These are phyloP conservation scores for Microdochium paspali DNA, from an alignment of 2,329 filamentous ascomycete genomes.

Conservation along the genomic window DNA sequence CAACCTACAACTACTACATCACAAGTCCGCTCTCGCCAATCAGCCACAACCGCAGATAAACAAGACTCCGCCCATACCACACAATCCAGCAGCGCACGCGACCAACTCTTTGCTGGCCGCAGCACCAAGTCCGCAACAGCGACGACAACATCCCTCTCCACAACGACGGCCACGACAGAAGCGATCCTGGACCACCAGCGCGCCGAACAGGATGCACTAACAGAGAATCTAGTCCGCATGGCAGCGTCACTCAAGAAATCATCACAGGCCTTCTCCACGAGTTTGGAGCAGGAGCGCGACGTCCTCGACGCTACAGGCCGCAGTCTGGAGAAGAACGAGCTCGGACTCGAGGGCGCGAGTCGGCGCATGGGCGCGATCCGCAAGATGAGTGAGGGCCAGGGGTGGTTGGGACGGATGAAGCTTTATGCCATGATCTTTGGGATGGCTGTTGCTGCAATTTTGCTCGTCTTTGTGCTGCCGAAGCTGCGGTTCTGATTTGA, in stretches of 20 bases:
- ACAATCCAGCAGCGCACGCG: constrained; percentile 22
- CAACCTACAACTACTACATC: constrained; percentile 10
- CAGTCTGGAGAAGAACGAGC: constrained; percentile 68
- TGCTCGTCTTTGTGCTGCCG: constrained; percentile 78
- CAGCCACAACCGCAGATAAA: constrained; percentile 1
- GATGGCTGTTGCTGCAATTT: constrained; percentile 65
- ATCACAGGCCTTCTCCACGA: constrained; percentile 60
- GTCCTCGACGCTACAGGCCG: constrained; percentile 61
- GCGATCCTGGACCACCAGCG: constrained; percentile 68
- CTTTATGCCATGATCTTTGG: constrained; percentile 78
- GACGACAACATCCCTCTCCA: constrained; percentile 22
- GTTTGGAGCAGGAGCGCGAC: constrained; percentile 63
- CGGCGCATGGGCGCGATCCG: constrained; percentile 68
- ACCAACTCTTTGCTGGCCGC: constrained; percentile 33
- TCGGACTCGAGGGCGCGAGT: constrained; percentile 67
- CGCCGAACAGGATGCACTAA: constrained; percentile 73
- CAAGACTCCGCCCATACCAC: constrained; percentile 8
- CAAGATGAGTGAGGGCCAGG: constrained; percentile 78
- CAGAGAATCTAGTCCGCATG: constrained; percentile 71
- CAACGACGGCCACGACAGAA: constrained; percentile 50
- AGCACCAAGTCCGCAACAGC: constrained; percentile 16
- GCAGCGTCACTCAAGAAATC: constrained; percentile 69
- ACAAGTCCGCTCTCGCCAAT: constrained; percentile 23
- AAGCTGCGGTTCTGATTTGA: constrained; percentile 84
- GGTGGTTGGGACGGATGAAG: constrained; percentile 77